Evolutionary conservation across 2,329 filamentous ascomycete genomes (phyloP), one percentile per base, ranked within the genome.

Genomic region (Rhytidhysteron rufulum): DNA sequence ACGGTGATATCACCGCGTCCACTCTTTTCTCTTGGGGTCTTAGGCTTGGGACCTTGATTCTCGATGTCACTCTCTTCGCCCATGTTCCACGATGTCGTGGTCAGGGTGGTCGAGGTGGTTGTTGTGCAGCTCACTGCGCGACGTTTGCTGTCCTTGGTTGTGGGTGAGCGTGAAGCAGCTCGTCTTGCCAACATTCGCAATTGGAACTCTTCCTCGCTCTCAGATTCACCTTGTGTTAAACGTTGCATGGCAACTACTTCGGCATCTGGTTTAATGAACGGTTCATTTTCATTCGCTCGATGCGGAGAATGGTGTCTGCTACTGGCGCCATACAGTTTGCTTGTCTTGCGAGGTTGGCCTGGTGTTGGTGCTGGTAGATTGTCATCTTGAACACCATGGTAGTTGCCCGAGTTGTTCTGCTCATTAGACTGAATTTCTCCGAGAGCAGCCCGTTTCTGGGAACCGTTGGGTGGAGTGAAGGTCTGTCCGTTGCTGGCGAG

Each of bases 311-410:
- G 30, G 17, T 47, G 58, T 18, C 55, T 51, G 39, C 50, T 48
- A 30, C 53, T 57, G 24, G 49, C 52, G 80, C 77, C 78, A 54
- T 90, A 88, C 44, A 82, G 78, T 41, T 88, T 82, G 49, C 83
- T 84, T 13, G 85, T 86, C 74, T 98, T 97, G 47, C 93, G 82
- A 20, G 93, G 93, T 64, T 98, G 93, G 2, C 93, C 93, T 1
- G 93, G 93, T 4, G 93, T 98, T 3, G 93, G 93, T 1, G 90
- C 91, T 3, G 93, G 93, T 4, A 98, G 78, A 54, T 94, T 94
- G 60, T 96, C 90, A 49, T 96, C 89, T 58, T 87, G 80, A n/a
- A 82, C 77, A 36, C 79, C 77, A 49, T 79, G 74, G 51, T 79
- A 81, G 16, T 57, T 54, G 18, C 65, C 63, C 15, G 57, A 51